Conservation (phyloP, 192 early-diverging fungal genomes). For the Phycomyces nitens region DNA sequence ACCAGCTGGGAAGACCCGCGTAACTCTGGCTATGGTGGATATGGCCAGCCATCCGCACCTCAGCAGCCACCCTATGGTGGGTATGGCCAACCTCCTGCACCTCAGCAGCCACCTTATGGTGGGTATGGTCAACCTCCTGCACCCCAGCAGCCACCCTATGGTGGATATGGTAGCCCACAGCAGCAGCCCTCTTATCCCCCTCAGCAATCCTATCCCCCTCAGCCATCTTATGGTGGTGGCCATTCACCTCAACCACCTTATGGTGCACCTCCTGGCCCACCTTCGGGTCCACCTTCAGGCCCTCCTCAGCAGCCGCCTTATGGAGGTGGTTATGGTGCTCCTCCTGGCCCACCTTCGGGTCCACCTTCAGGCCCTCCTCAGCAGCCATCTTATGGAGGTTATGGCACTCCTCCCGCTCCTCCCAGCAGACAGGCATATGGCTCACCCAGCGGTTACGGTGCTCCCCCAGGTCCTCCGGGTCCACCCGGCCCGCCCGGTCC, state of each 20-base stretch:
- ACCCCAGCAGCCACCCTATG: constrained; percentile 12
- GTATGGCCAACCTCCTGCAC: constrained; percentile 13
- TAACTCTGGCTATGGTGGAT: background rate
- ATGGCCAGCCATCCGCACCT: constrained; percentile 11
- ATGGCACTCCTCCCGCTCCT: no score
- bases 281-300: background rate
- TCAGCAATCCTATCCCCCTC: background rate
- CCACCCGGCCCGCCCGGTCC: constrained; percentile 8
- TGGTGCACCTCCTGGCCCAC: background rate
- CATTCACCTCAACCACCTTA: constrained; percentile 7
- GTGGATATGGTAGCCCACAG: constrained; percentile 5
- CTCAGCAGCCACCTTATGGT: constrained; percentile 16
- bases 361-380: constrained; percentile 1
- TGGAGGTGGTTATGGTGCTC: background rate
- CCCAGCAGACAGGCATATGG: no score
- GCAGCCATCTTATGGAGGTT: background rate
- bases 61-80: constrained; percentile 17
- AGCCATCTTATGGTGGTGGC: background rate
- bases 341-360: background rate
- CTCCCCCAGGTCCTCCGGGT: constrained; percentile 2
- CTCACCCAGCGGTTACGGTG: constrained; percentile 7
- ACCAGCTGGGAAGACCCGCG: constrained; percentile 35
- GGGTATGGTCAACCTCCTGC: constrained; percentile 16
- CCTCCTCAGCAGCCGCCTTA: constrained; percentile 2
- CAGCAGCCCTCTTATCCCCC: background rate